These are phyloP conservation scores for Trichosanthes cucumerina DNA, from an alignment of 306 rosid species.

Conservation along the genomic window DNA sequence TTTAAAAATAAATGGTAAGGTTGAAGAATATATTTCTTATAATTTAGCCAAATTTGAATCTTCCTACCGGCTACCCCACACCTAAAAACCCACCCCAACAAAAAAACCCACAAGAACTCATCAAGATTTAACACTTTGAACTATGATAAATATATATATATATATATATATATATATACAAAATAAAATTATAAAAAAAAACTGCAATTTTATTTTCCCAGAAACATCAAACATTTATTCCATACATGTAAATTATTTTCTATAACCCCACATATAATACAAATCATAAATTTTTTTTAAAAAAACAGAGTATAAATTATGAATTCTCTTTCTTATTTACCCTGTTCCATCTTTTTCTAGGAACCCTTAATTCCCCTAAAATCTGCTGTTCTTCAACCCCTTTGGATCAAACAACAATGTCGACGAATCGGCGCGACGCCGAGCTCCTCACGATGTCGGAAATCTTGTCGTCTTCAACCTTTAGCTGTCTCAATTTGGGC, in stretches of 20 bases:
- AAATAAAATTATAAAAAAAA: no score
- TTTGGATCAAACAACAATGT: conserved; percentile 27
- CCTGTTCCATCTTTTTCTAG: background rate
- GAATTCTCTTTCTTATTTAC: background rate
- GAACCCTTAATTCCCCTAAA: background rate
- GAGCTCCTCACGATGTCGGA: conserved; percentile 40
- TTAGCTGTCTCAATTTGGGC: conserved; percentile 37
- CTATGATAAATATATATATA: no score
- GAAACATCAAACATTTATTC: background rate
- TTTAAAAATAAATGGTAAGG: no score
- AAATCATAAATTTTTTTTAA: background rate
- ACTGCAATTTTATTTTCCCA: no score
- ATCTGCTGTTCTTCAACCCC: background rate
- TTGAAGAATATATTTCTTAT: no score
- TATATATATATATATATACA: no score
- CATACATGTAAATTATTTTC: background rate
- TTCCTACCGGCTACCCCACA: no score
- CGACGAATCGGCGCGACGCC: conserved; percentile 44
- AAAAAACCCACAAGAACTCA: background rate
- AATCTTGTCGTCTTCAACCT: conserved; percentile 59
- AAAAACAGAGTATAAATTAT: background rate
- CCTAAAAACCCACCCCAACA: no score
- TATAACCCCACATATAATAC: background rate
- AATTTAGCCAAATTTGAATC: no score
- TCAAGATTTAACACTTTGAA: no score